Base-by-base conservation (phyloP, 1,139 yeast species). In the Pichia sp. region DNA sequence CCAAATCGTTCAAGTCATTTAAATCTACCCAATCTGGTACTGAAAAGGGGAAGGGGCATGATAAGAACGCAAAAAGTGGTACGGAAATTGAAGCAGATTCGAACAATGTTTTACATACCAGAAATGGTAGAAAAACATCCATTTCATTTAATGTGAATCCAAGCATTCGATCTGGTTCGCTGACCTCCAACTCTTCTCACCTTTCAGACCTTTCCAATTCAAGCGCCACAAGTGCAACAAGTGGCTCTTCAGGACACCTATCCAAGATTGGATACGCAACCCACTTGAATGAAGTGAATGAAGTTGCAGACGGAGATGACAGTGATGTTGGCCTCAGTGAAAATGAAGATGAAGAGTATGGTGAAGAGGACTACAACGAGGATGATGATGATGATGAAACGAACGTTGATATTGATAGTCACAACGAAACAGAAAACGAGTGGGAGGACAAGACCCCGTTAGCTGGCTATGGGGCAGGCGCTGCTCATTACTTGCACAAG, bases 91-190 rank as follows among this genome's bases (percentile, higher is more conserved):
- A 36, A 13, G 40, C n/a, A 36, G 40, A 36, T 13, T 7, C 26
- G 11, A 63, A 64, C 45, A 50, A 49, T 45, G 48, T 49, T n/a
- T 58, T 62, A 2, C 65, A 65, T 5, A 36, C 50, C 10, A 36
- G 42, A 15, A 50, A 56, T n/a, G 49, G 58, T 34, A 58, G 68
- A 42, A 63, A 64, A 54, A 62, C 67, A 8, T 62, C 66, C 2
- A 57, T 65, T 40, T 62, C 66, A 6, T 66, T 66, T 36, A 45
- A 29, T 43, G 38, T 50, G 16, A 41, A 53, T 32, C 31, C 47
- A 16, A 30, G 43, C 31, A 56, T 49, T 32, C 30, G 55, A 7
- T 52, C 54, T 7, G 55, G 57, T 3, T 51, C 55, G 8, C 26
- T 56, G 8, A 54, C 57, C 13, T 58, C 65, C 59, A 43, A 51